These are phyloP conservation scores for Ceratocystis albifundus DNA, from an alignment of 2,329 filamentous ascomycete species.

Conservation along the genomic window DNA sequence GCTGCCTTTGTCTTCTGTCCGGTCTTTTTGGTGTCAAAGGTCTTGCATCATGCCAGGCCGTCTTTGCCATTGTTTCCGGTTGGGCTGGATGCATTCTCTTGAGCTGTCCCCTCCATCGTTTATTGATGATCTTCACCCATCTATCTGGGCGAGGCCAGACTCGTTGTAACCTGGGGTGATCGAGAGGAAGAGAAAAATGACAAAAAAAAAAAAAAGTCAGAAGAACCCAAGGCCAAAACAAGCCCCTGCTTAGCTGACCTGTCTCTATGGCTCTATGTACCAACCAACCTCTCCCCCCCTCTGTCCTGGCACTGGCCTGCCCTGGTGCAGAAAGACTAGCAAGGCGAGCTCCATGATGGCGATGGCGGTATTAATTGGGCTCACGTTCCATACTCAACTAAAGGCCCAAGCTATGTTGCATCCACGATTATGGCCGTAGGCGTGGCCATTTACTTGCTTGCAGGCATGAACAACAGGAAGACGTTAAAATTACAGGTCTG, in stretches of 20 bases:
- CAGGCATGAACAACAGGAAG: not conserved
- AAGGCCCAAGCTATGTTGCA: not conserved
- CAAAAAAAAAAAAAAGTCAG: not conserved
- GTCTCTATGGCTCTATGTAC: not conserved
- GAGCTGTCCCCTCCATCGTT: not conserved
- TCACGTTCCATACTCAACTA: not conserved
- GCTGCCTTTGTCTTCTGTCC: not conserved
- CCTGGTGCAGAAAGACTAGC: not conserved
- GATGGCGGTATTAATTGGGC: not conserved
- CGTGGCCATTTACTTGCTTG: too few species aligned
- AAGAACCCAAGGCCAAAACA: conserved; percentile 2
- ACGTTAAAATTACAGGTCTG: too few species aligned
- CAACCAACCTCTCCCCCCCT: conserved; percentile 5
- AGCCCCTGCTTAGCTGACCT: not conserved
- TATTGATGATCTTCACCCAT: not conserved
- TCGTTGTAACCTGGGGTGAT: not conserved
- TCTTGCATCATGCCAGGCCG: conserved; percentile 4
- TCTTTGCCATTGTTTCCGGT: not conserved
- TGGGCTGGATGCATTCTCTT: not conserved
- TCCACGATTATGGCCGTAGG: not conserved
- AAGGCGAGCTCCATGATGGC: not conserved
- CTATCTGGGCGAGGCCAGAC: not conserved
- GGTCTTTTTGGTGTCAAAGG: not conserved
- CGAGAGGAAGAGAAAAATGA: not conserved
- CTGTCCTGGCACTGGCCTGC: not conserved